Percentiles rank a stretch among this genome's conserved stretches.
phyloP scores from a whole-genome alignment of 2,329 filamentous ascomycete genomes.

The Hymenotorrendiella dingleyae region DNA sequence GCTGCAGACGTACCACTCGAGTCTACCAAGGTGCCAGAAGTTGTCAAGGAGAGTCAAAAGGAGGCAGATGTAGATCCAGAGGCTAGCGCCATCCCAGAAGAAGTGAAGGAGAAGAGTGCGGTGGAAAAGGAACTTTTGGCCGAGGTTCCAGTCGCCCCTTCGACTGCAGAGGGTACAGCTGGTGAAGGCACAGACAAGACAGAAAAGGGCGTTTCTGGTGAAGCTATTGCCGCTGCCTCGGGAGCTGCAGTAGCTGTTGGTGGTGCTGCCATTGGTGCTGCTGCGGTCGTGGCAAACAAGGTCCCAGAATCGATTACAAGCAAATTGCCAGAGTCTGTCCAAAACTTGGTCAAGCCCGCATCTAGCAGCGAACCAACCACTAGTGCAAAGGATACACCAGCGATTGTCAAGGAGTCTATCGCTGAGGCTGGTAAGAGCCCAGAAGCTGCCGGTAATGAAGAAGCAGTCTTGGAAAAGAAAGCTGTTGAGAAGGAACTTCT shows the following conservation, averaged over 20 bases:
- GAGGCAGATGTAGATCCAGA: constrained; percentile 60
- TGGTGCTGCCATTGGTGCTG: constrained; percentile 36
- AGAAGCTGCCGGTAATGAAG: constrained; percentile 64
- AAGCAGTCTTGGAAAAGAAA: constrained; percentile 70
- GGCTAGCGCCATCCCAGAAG: constrained; percentile 57
- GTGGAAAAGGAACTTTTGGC: constrained; percentile 66
- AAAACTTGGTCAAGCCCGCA: constrained; percentile 48
- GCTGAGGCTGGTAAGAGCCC: constrained; percentile 53
- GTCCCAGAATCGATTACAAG: constrained; percentile 20
- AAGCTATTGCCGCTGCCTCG: constrained; percentile 38
- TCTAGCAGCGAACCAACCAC: constrained; percentile 34
- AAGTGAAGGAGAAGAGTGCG: constrained; percentile 64
- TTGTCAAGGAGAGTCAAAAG: constrained; percentile 68
- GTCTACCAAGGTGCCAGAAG: constrained; percentile 46
- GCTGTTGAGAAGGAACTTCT: constrained; percentile 69
- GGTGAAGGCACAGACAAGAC: constrained; percentile 48
- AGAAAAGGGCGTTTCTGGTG: constrained; percentile 39
- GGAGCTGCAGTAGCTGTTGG: constrained; percentile 38
- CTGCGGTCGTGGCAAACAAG: constrained; percentile 27
- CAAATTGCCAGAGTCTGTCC: constrained; percentile 38
- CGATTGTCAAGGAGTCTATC: constrained; percentile 52
- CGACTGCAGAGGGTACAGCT: constrained; percentile 50
- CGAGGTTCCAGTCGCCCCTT: constrained; percentile 56
- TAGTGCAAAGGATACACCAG: constrained; percentile 46
- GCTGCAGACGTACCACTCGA: constrained; percentile 39